Base-by-base conservation (phyloP, 345 rosid species). In the Salix koriyanagi region DNA sequence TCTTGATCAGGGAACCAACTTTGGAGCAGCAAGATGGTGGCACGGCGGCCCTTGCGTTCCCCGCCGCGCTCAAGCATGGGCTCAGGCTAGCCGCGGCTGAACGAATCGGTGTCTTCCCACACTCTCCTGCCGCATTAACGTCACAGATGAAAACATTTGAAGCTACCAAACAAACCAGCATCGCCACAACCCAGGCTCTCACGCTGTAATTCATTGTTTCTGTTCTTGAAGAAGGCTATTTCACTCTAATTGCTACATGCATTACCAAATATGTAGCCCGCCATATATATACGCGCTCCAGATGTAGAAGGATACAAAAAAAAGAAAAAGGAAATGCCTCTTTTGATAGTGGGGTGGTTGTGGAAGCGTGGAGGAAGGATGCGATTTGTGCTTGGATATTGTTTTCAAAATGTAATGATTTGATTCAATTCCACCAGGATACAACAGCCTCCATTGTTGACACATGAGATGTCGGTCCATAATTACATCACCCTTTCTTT, bases 11-110 rank as follows among this genome's bases (percentile, higher is more conserved):
- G 11, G 90, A 90, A 41, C 84, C 90, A 0, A 92, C 92, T 83
- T 88, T 94, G 41, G 91, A 73, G 85, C 97, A 94, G 72, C 96
- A 94, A 61, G 83, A 65, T 1, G 91, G 91, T 15, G 96, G 86
- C 68, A 90, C 94, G 16, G 66, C 71, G 16, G 87, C 87, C 39
- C 79, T 81, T 0, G 83, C 86, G 65, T 89, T 91, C 80, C 84
- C 77, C 0, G 94, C 90, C 0, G 98, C 94, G 0, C 87, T 67
- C 76, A 92, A 62, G 85, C 98, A 94, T 2, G 96, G 97, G 83
- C 83, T 89, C 73, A 94, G 13, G 87, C 92, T 92, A 2, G 90
- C 89, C 0, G 98, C 94, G 0, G 94, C 96, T 0, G 89, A 81
- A 54, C 78, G 52, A 2, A 94, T 88, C 0, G 97, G 97, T 5